phyloP scores from a whole-genome alignment of 1,284 basidiomycete genomes.

The Amylostereum chailletii region DNA sequence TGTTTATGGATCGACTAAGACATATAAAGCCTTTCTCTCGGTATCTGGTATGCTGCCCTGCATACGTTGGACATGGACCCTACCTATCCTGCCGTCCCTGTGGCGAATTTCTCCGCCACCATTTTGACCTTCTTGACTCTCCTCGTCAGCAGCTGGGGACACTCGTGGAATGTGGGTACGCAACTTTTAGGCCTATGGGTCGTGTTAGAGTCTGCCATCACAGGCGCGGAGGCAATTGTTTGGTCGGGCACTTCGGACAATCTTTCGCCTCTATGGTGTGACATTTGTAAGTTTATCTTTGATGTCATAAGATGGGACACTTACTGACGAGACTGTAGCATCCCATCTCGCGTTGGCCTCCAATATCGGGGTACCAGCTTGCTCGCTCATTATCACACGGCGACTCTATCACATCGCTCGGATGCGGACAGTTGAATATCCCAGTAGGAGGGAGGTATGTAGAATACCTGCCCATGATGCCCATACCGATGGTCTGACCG shows the following conservation, averaged over 20 bases:
- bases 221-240: not conserved
- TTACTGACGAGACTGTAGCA: not conserved
- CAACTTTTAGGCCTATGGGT: not conserved
- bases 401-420: not conserved
- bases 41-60: not conserved
- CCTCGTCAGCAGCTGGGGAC: not conserved
- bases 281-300: not conserved
- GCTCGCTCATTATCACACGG: not conserved
- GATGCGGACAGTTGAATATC: not conserved
- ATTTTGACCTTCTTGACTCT: not conserved
- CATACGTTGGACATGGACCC: not conserved
- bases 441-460: not conserved
- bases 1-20: not conserved
- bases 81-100: not conserved
- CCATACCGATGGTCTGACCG: not conserved
- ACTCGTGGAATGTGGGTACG: not conserved
- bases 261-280: not conserved
- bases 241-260: not conserved
- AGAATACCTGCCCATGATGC: not conserved
- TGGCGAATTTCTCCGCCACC: not conserved
- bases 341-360: not conserved
- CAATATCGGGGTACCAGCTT: not conserved
- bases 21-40: not conserved
- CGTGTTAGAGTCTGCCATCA: not conserved
- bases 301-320: not conserved